phyloP scores from a whole-genome alignment of 192 early-diverging fungal species.

The Umbelopsis ramanniana region DNA sequence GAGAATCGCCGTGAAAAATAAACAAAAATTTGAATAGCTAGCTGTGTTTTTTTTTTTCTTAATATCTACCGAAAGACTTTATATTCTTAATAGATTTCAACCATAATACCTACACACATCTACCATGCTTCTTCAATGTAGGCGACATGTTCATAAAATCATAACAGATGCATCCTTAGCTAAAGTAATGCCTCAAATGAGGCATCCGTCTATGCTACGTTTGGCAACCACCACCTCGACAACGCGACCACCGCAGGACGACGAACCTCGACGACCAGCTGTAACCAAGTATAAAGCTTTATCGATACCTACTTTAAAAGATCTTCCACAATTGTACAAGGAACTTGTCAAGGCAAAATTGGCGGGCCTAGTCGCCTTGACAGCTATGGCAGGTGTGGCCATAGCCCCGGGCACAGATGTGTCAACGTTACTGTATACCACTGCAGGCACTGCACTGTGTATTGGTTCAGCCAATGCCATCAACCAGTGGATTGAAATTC shows the following conservation, averaged over 20 bases:
- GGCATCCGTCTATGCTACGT: slow-evolving; percentile 6
- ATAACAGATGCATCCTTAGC: neutral
- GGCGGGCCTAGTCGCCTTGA: slow-evolving; percentile 87
- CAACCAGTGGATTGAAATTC: slow-evolving; percentile 96
- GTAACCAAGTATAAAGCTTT: slow-evolving; percentile 45
- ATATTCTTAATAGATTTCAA: slow-evolving; percentile 5
- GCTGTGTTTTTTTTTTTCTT: neutral
- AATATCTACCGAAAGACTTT: neutral
- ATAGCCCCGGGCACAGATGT: slow-evolving; percentile 77
- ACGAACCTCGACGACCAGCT: slow-evolving; percentile 12
- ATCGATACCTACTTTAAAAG: slow-evolving; percentile 20
- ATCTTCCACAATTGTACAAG: slow-evolving; percentile 56
- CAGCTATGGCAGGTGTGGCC: slow-evolving; percentile 94
- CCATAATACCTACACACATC: no score
- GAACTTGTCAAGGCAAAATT: slow-evolving; percentile 89
- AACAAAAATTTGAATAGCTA: slow-evolving; percentile 7
- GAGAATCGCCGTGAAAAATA: slow-evolving; percentile 16
- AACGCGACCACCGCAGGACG: neutral
- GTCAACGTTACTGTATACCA: slow-evolving; percentile 76
- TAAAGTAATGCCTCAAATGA: neutral
- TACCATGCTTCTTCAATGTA: slow-evolving; percentile 9
- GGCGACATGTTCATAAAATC: slow-evolving; percentile 19
- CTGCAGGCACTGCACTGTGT: slow-evolving; percentile 86
- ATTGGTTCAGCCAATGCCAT: slow-evolving; percentile 89
- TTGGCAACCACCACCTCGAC: slow-evolving; percentile 10